Evolutionary conservation across 2,329 filamentous ascomycete genomes (phyloP).

Genomic region (Calycina herbarum): DNA sequence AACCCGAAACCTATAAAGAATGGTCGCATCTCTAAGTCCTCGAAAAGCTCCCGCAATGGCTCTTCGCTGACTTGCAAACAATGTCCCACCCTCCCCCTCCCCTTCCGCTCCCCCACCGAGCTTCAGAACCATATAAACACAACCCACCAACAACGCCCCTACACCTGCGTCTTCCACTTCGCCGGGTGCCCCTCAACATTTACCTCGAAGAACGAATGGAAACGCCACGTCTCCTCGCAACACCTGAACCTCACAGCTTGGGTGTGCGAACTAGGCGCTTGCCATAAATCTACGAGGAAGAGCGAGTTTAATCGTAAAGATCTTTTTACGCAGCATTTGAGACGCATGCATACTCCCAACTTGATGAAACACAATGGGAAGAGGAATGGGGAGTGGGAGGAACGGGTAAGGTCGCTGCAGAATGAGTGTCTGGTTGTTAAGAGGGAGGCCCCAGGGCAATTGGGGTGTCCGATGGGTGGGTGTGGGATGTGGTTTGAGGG

Average conservation of each 20-base stretch:
- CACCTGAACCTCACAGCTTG: conserved; percentile 76
- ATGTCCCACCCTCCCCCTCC: conserved; percentile 31
- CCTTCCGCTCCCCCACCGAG: conserved; percentile 48
- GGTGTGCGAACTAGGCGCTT: conserved; percentile 56
- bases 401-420: conserved; percentile 56
- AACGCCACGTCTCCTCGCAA: conserved; percentile 79
- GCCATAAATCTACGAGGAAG: conserved; percentile 31
- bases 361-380: conserved; percentile 40
- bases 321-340: conserved; percentile 83
- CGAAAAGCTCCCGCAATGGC: background rate
- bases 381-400: conserved; percentile 47
- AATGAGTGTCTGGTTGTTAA: conserved; percentile 59
- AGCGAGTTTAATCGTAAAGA: conserved; percentile 81
- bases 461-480: conserved; percentile 59
- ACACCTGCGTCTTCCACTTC: conserved; percentile 74
- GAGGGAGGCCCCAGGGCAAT: conserved; percentile 59
- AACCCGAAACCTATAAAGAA: conserved; percentile 20
- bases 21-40: conserved; percentile 16
- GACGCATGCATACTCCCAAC: conserved; percentile 75
- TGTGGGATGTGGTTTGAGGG: conserved; percentile 65
- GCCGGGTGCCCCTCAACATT: conserved; percentile 77
- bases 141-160: conserved; percentile 55
- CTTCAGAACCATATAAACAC: conserved; percentile 50
- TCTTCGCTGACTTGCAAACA: conserved; percentile 19
- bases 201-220: conserved; percentile 90